Evolutionary conservation across 495 filamentous ascomycete genomes (phyloP).

Genomic region (Penicillium angulare): DNA sequence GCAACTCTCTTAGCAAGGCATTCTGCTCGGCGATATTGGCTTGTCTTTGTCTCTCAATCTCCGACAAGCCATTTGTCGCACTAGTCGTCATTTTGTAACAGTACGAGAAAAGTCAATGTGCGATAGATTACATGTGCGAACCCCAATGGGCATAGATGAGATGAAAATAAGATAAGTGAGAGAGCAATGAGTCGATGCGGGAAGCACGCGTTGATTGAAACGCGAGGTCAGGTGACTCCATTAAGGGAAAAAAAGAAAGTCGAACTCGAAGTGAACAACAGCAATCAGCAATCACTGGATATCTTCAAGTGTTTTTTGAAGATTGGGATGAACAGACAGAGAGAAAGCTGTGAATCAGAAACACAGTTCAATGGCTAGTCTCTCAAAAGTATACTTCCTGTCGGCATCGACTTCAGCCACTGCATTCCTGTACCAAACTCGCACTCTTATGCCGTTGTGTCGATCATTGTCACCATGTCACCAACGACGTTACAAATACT

Average conservation of each 20-base stretch:
- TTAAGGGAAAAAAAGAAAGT: background rate
- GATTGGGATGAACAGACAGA: no score
- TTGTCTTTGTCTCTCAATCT: constrained; percentile 68
- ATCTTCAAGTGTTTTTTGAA: no score
- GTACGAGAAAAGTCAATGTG: background rate
- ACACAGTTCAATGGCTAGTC: constrained; percentile 18
- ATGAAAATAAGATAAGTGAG: background rate
- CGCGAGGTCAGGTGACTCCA: constrained; percentile 23
- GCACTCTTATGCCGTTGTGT: constrained; percentile 45
- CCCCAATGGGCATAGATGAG: background rate
- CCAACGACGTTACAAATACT: constrained; percentile 11
- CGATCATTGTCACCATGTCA: constrained; percentile 7
- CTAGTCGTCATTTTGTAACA: constrained; percentile 7
- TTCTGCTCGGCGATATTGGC: constrained; percentile 74
- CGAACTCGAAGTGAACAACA: no score
- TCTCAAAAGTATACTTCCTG: constrained; percentile 21
- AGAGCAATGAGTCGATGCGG: background rate
- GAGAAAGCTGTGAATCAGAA: no score
- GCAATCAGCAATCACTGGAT: no score
- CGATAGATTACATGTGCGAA: no score
- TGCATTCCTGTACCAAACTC: constrained; percentile 73
- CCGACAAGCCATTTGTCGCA: constrained; percentile 45
- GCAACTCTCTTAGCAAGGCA: constrained; percentile 60
- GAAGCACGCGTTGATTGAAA: no score
- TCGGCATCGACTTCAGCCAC: constrained; percentile 32